A percentile compares a stretch with the other conserved stretches of the same genome.
These are phyloP conservation scores for Talaromyces stipitatus DNA, from an alignment of 495 filamentous ascomycete genomes.

Conservation along the genomic window DNA sequence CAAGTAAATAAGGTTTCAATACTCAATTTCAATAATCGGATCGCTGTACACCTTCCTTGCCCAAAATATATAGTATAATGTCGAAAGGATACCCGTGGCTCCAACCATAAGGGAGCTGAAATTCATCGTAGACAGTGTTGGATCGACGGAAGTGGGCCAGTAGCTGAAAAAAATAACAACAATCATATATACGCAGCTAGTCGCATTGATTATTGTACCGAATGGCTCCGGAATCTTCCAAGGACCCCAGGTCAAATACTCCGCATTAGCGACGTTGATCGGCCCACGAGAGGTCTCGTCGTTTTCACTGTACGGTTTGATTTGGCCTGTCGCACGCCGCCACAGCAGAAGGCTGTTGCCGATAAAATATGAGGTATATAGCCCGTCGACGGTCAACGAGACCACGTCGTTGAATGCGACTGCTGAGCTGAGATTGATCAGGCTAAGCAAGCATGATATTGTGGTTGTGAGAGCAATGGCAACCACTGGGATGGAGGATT, in stretches of 20 bases:
- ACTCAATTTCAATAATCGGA: conserved; percentile 25
- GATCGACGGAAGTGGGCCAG: conserved; percentile 30
- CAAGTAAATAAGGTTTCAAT: neutral
- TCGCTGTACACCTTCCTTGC: conserved; percentile 35
- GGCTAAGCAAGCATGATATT: conserved; percentile 29
- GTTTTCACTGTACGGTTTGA: no score
- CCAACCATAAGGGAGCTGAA: conserved; percentile 34
- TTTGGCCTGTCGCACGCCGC: conserved; percentile 32
- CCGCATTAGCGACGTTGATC: neutral
- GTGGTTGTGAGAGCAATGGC: conserved; percentile 29
- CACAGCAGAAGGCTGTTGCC: conserved; percentile 38
- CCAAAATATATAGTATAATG: conserved; percentile 32
- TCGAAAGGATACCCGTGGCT: conserved; percentile 32
- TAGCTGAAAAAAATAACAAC: conserved; percentile 37
- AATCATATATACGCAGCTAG: conserved; percentile 14
- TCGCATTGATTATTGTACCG: conserved; percentile 31
- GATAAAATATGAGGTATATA: conserved; percentile 38
- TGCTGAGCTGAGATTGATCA: conserved; percentile 39
- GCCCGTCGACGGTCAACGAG: conserved; percentile 32
- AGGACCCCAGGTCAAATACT: conserved; percentile 25
- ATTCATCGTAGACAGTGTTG: conserved; percentile 31
- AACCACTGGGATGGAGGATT: conserved; percentile 28
- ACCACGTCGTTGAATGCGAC: conserved; percentile 40
- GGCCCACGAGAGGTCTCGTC: conserved; percentile 5
- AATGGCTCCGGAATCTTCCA: conserved; percentile 31